Conservation (phyloP, 1,284 basidiomycete species). For the Sphaerobolus stellatus region DNA sequence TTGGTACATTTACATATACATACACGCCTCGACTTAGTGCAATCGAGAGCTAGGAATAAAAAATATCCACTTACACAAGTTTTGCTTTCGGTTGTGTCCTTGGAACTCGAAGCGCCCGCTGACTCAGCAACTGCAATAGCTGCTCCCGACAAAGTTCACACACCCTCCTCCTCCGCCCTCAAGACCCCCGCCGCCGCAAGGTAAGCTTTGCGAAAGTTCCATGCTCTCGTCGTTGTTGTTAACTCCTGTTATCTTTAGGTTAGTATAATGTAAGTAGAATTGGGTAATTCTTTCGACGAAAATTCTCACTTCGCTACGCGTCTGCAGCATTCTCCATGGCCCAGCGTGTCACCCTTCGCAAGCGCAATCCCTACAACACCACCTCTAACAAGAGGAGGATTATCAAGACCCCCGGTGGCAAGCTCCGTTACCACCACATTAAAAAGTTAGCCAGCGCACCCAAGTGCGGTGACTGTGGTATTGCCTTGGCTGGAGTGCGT, state of each 20-base stretch:
- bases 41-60: neutral
- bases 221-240: too few species aligned
- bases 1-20: neutral
- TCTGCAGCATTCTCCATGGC: conserved; percentile 65
- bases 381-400: conserved; percentile 93
- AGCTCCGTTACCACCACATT: conserved; percentile 88
- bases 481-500: conserved; percentile 87
- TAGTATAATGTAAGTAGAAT: neutral
- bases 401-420: conserved; percentile 95
- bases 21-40: neutral
- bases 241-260: neutral
- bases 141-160: conserved; percentile 4
- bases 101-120: neutral
- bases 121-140: conserved; percentile 12
- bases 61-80: neutral
- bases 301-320: neutral
- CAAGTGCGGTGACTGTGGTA: conserved; percentile 97
- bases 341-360: conserved; percentile 99
- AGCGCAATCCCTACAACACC: conserved; percentile 99
- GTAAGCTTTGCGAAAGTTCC: too few species aligned
- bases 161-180: neutral
- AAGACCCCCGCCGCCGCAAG: neutral
- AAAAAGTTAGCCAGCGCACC: conserved; percentile 85
- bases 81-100: neutral
- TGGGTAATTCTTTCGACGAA: neutral